Conservation (phyloP, 805 yeast species). For the Barnettozyma pratensis region DNA sequence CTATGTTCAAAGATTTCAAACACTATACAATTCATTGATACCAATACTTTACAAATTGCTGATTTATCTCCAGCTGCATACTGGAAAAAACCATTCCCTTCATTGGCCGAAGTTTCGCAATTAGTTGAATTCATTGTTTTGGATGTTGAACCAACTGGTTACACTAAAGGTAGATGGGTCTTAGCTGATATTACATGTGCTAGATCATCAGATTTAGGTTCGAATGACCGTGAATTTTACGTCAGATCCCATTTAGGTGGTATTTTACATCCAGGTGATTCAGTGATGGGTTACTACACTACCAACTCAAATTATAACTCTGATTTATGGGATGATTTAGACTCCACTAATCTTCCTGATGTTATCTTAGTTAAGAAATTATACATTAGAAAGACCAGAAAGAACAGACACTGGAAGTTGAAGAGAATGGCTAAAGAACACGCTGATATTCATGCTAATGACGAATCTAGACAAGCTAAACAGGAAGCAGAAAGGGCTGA, state of each 20-base stretch:
- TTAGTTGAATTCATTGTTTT: constrained; percentile 83
- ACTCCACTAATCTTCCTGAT: constrained; percentile 67
- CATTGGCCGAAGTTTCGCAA: constrained; percentile 72
- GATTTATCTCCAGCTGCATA: constrained; percentile 67
- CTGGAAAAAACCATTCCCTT: constrained; percentile 78
- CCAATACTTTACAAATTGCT: constrained; percentile 69
- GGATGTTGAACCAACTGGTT: constrained; percentile 91
- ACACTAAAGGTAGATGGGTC: constrained; percentile 67
- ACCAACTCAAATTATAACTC: constrained; percentile 85
- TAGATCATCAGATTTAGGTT: constrained; percentile 84
- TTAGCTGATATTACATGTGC: constrained; percentile 90
- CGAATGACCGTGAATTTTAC: constrained; percentile 75
- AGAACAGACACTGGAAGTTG: constrained; percentile 83
- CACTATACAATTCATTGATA: constrained; percentile 82
- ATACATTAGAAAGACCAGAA: constrained; percentile 74
- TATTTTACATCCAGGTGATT: constrained; percentile 93
- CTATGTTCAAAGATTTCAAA: constrained; percentile 83
- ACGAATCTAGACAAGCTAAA: constrained; percentile 67
- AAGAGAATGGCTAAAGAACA: constrained; percentile 98
- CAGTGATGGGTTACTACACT: constrained; percentile 86
- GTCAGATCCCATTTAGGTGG: constrained; percentile 92
- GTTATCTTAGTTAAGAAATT: constrained; percentile 85
- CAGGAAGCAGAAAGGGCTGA: constrained; percentile 91
- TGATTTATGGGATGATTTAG: constrained; percentile 70
- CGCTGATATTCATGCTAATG: constrained; percentile 76